phyloP scores from a whole-genome alignment of 2,329 filamentous ascomycete species.

The Neocucurbitaria cava region DNA sequence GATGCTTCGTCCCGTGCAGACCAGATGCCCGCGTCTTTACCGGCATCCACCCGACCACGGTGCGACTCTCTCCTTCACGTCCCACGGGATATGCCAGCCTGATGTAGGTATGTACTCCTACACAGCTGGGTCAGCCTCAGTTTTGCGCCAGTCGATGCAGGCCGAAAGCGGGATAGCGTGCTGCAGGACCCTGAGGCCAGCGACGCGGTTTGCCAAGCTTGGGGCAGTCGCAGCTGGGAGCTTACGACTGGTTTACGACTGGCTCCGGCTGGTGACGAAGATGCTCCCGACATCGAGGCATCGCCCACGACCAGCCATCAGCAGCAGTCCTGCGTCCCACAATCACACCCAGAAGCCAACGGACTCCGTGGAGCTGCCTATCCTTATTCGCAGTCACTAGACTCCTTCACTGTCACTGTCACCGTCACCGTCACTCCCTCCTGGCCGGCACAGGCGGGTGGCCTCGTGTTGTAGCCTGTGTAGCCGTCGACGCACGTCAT shows the following conservation, averaged over 20 bases:
- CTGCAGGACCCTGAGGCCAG: background rate
- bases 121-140: too few species aligned
- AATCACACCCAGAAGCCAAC: background rate
- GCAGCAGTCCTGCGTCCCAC: background rate
- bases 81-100: too few species aligned
- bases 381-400: background rate
- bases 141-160: too few species aligned
- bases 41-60: too few species aligned
- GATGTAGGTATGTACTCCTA: too few species aligned
- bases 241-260: too few species aligned
- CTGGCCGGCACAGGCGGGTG: conserved; percentile 20
- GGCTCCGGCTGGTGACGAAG: too few species aligned
- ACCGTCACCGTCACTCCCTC: conserved; percentile 3
- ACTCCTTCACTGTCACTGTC: too few species aligned
- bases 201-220: background rate
- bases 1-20: too few species aligned
- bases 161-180: background rate
- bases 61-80: too few species aligned
- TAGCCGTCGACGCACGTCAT: conserved; percentile 30
- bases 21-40: too few species aligned
- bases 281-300: background rate
- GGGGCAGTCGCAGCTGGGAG: background rate
- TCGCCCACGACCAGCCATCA: conserved; percentile 6
- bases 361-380: background rate
- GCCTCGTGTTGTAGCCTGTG: conserved; percentile 36